phyloP scores from a whole-genome alignment of 148 eudicot genomes.

The Silene uniflora region DNA sequence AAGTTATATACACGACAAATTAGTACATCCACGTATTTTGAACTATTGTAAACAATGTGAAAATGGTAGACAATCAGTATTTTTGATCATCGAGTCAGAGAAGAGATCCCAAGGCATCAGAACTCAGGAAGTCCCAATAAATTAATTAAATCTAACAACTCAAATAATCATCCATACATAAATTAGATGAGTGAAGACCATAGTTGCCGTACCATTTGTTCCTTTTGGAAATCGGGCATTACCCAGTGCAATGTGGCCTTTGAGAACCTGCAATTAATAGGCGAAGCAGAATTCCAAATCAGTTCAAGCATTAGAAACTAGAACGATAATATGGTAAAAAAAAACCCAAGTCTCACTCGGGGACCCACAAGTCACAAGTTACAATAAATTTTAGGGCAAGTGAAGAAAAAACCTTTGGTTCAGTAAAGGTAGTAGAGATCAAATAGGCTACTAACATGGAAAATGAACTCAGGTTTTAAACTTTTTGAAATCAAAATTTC shows the following conservation, averaged over 20 bases:
- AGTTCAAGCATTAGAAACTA: background rate
- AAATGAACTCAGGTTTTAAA: background rate
- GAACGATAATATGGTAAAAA: background rate
- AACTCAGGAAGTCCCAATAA: background rate
- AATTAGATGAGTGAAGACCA: conserved; percentile 7
- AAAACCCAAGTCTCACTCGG: too few relatives aligned
- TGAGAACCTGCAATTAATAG: conserved; percentile 61
- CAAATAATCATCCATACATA: background rate
- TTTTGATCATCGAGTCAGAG: background rate
- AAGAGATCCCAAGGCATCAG: background rate
- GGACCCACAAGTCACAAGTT: too few relatives aligned
- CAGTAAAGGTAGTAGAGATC: background rate
- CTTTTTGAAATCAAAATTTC: background rate
- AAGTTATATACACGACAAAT: background rate
- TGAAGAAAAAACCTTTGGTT: background rate
- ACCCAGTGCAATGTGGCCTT: conserved; percentile 84
- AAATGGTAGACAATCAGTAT: background rate
- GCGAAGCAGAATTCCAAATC: background rate
- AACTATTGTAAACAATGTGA: background rate
- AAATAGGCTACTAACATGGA: background rate
- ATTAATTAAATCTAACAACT: background rate
- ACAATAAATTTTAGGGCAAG: background rate
- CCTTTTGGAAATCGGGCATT: conserved; percentile 92
- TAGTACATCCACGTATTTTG: background rate
- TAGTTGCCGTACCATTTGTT: conserved; percentile 60